Evolutionary conservation across 495 filamentous ascomycete species (phyloP).

Genomic region (Mytilinidion resinicola): DNA sequence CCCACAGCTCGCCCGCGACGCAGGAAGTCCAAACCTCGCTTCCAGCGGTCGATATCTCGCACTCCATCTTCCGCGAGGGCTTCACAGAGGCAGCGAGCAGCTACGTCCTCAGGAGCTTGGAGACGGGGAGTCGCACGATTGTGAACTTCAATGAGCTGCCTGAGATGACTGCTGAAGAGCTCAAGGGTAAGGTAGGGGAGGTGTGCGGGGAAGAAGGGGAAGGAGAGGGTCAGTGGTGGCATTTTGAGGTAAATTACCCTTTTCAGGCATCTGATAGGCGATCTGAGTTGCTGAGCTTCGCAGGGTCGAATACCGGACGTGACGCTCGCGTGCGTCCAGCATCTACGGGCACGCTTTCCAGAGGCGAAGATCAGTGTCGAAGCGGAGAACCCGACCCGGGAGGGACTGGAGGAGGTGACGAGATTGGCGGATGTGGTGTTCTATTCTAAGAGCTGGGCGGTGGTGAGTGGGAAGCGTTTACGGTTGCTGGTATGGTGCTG

Average conservation of each 20-base stretch:
- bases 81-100: constrained; percentile 57
- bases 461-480: constrained; percentile 36
- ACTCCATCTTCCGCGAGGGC: constrained; percentile 54
- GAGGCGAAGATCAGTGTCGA: constrained; percentile 57
- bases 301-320: constrained; percentile 63
- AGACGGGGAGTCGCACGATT: constrained; percentile 57
- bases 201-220: constrained; percentile 15
- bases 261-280: too few species aligned
- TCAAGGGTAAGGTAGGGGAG: constrained; percentile 35
- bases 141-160: constrained; percentile 63
- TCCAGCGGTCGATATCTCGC: constrained; percentile 42
- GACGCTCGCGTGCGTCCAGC: constrained; percentile 53
- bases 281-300: neutral
- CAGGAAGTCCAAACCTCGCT: constrained; percentile 41
- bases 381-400: constrained; percentile 59
- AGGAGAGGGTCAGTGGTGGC: constrained; percentile 50
- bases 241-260: constrained; percentile 67
- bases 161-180: constrained; percentile 59
- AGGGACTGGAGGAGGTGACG: constrained; percentile 55
- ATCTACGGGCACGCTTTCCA: constrained; percentile 47
- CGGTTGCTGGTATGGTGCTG: constrained; percentile 7
- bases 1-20: constrained; percentile 36
- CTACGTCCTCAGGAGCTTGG: constrained; percentile 60
- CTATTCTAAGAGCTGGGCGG: constrained; percentile 65
- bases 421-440: constrained; percentile 61